These are phyloP conservation scores for Cucurbita moschata DNA, from an alignment of 306 rosid species.

Conservation along the genomic window DNA sequence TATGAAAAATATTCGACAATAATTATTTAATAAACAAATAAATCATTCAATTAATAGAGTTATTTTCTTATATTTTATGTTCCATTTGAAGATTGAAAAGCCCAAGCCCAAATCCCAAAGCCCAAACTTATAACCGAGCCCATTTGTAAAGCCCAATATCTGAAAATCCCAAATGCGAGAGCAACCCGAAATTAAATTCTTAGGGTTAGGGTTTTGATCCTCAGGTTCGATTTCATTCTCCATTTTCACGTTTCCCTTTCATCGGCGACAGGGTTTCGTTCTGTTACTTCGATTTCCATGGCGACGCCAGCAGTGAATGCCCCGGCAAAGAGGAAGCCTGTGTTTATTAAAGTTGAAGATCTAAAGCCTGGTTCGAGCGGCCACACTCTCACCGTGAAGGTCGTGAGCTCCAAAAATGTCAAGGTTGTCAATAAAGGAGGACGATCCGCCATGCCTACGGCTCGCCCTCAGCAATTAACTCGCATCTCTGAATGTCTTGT, in stretches of 20 bases:
- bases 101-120: not conserved
- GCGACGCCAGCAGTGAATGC: slow-evolving; percentile 12
- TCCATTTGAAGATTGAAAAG: not conserved
- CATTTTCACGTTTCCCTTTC: not conserved
- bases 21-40: no score
- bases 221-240: not conserved
- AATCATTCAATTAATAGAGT: no score
- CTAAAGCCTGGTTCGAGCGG: slow-evolving; percentile 71
- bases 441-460: slow-evolving; percentile 33
- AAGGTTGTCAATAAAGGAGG: slow-evolving; percentile 25
- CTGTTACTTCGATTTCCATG: not conserved
- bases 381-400: slow-evolving; percentile 76
- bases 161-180: not conserved
- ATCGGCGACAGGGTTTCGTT: not conserved
- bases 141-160: not conserved
- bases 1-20: no score
- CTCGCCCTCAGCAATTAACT: slow-evolving; percentile 34
- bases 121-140: not conserved
- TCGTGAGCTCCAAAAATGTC: slow-evolving; percentile 37
- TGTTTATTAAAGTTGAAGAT: slow-evolving; percentile 60
- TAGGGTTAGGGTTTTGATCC: slow-evolving; percentile 11
- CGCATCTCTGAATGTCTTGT: slow-evolving; percentile 65
- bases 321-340: slow-evolving; percentile 64
- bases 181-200: not conserved
- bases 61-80: no score